These are phyloP conservation scores for Penicillium sp. DNA, from an alignment of 2,329 filamentous ascomycete genomes.

Conservation along the genomic window DNA sequence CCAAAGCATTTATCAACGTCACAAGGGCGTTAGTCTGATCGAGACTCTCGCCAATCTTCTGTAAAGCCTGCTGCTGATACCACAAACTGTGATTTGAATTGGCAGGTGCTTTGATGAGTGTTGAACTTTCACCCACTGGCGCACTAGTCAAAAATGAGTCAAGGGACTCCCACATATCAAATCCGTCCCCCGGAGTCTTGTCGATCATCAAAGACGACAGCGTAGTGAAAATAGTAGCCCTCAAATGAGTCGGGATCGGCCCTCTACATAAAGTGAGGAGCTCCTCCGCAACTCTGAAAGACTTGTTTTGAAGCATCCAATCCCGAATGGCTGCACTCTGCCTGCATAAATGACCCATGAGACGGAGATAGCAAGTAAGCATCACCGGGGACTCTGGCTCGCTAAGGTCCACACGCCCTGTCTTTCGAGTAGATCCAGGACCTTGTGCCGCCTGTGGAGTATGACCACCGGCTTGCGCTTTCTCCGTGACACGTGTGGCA, in stretches of 20 bases:
- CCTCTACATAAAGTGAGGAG: conserved; percentile 75
- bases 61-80: conserved; percentile 59
- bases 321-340: conserved; percentile 66
- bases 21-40: conserved; percentile 84
- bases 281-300: conserved; percentile 64
- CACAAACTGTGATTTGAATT: conserved; percentile 36
- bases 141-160: not conserved
- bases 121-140: not conserved
- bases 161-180: conserved; percentile 61
- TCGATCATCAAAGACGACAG: conserved; percentile 68
- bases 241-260: conserved; percentile 66
- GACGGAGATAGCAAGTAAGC: conserved; percentile 85
- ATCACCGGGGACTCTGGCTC: conserved; percentile 95
- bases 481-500: conserved; percentile 69
- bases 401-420: conserved; percentile 63
- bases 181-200: conserved; percentile 62
- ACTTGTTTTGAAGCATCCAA: conserved; percentile 64
- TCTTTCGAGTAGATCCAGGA: conserved; percentile 55
- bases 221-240: conserved; percentile 77
- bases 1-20: conserved; percentile 65
- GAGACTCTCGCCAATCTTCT: conserved; percentile 69
- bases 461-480: conserved; percentile 43
- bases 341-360: conserved; percentile 74
- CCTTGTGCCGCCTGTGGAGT: conserved; percentile 42
- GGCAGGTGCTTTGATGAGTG: conserved; percentile 37